Percentiles rank a stretch among this genome's conserved stretches.
These are phyloP conservation scores for Carpinus viminea DNA, from an alignment of 306 rosid genomes.

Conservation along the genomic window DNA sequence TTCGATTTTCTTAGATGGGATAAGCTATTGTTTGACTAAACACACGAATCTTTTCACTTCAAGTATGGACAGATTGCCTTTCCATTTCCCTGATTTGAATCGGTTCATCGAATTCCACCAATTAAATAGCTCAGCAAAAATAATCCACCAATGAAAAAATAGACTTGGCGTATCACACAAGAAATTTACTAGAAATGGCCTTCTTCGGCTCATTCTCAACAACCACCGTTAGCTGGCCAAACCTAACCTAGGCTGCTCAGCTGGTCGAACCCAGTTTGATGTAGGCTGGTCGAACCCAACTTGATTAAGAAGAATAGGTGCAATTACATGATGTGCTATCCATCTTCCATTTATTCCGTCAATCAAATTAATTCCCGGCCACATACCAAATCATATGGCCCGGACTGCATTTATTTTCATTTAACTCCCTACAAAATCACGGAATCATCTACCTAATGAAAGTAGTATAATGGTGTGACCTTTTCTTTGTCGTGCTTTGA, in stretches of 20 bases:
- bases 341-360: not conserved
- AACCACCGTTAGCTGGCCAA: too few species aligned
- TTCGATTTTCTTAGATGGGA: not conserved
- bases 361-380: not conserved
- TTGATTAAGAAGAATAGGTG: too few species aligned
- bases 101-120: not conserved
- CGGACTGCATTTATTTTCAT: not conserved
- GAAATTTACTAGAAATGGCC: too few species aligned
- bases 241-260: too few species aligned
- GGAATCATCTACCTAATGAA: not conserved
- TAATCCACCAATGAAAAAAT: too few species aligned
- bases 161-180: too few species aligned
- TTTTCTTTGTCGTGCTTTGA: too few species aligned
- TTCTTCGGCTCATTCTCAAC: too few species aligned
- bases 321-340: not conserved
- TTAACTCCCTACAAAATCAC: too few species aligned
- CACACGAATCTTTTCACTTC: not conserved
- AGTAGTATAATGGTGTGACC: not conserved
- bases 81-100: not conserved
- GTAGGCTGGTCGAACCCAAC: too few species aligned
- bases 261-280: too few species aligned
- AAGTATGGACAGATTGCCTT: not conserved
- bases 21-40: not conserved
- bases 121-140: too few species aligned
- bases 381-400: not conserved